A percentile compares a stretch with the other conserved stretches of the same genome.
Evolutionary conservation across 1,284 basidiomycete genomes (phyloP).

Genomic region (Austroboletus olivaceoglutinosus): DNA sequence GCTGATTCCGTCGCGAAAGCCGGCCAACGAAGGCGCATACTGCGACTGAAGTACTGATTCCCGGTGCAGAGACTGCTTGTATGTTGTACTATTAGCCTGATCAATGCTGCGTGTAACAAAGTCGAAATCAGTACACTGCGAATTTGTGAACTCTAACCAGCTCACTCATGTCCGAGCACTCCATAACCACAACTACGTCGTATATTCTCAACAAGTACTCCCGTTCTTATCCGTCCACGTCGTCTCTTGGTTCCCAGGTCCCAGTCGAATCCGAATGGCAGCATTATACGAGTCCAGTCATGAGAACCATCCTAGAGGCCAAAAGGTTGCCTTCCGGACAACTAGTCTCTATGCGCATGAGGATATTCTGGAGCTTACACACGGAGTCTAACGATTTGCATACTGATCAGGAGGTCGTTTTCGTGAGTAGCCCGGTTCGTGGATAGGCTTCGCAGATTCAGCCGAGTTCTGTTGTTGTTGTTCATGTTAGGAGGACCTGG

Average conservation of each 20-base stretch:
- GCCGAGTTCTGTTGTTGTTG: neutral
- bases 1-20: slow-evolving; percentile 41
- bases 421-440: slow-evolving; percentile 49
- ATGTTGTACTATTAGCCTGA: slow-evolving; percentile 8
- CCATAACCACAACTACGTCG: slow-evolving; percentile 54
- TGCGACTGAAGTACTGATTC: slow-evolving; percentile 49
- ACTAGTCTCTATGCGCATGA: slow-evolving; percentile 59
- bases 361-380: slow-evolving; percentile 61
- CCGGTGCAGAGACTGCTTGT: neutral
- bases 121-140: neutral
- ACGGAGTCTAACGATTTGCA: slow-evolving; percentile 36
- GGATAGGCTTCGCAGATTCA: neutral
- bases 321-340: slow-evolving; percentile 47
- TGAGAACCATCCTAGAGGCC: slow-evolving; percentile 61
- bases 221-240: slow-evolving; percentile 47
- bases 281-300: slow-evolving; percentile 68
- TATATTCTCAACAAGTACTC: slow-evolving; percentile 66
- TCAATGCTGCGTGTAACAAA: no score
- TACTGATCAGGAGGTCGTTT: slow-evolving; percentile 52
- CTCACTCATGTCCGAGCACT: slow-evolving; percentile 30
- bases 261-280: slow-evolving; percentile 59
- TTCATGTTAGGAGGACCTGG: slow-evolving; percentile 62
- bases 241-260: slow-evolving; percentile 18
- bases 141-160: no score
- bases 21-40: slow-evolving; percentile 75